These are phyloP conservation scores for Anthracocystis panici-leucophaei DNA, from an alignment of 1,284 basidiomycete species.

Conservation along the genomic window DNA sequence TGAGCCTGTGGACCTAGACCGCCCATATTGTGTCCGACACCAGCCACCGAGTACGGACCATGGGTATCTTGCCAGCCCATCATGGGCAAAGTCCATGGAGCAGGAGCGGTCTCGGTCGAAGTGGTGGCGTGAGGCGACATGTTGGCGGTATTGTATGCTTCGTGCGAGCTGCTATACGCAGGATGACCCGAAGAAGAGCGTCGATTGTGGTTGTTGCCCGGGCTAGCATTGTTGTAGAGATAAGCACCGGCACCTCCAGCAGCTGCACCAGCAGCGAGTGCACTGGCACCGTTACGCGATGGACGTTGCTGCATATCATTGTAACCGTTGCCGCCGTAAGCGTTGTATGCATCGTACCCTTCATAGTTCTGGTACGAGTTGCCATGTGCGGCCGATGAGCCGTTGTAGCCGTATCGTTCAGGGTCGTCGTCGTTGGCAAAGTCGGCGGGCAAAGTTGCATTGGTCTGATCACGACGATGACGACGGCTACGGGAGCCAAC, in stretches of 20 bases:
- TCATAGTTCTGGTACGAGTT: conserved; percentile 28
- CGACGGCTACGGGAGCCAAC: conserved; percentile 28
- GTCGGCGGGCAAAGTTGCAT: conserved; percentile 49
- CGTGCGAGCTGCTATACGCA: conserved; percentile 25
- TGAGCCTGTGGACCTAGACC: conserved; percentile 33
- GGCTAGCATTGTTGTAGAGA: conserved; percentile 32
- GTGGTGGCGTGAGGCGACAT: conserved; percentile 33
- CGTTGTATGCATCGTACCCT: conserved; percentile 34
- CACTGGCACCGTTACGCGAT: conserved; percentile 20
- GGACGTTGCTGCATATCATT: conserved; percentile 45
- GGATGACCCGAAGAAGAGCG: conserved; percentile 39
- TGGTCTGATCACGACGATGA: conserved; percentile 25
- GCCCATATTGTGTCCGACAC: conserved; percentile 31
- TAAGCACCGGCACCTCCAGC: conserved; percentile 38
- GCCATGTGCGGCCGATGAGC: conserved; percentile 27
- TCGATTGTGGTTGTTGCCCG: conserved; percentile 14
- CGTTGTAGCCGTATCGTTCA: conserved; percentile 37
- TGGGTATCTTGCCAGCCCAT: conserved; percentile 46
- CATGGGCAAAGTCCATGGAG: conserved; percentile 46
- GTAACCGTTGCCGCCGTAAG: conserved; percentile 16
- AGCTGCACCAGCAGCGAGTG: conserved; percentile 44
- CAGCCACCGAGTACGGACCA: conserved; percentile 39
- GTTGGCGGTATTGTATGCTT: conserved; percentile 26
- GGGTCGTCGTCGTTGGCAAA: conserved; percentile 51
- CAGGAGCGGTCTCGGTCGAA: conserved; percentile 24